phyloP scores from a whole-genome alignment of 2,329 filamentous ascomycete species.

The Scedosporium boydii region DNA sequence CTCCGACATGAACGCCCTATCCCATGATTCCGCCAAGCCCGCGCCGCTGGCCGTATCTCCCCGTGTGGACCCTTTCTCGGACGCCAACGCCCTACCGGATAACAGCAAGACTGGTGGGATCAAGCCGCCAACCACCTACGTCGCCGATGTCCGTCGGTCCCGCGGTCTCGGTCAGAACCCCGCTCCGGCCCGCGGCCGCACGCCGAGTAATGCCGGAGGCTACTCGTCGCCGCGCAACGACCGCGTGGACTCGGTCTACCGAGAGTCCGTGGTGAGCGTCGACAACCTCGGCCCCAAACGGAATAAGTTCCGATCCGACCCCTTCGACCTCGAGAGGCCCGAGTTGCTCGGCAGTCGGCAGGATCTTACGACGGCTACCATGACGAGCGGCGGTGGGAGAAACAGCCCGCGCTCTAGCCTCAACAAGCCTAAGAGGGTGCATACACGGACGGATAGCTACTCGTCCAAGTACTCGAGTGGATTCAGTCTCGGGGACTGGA shows the following conservation, averaged over 20 bases:
- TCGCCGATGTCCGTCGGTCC: slow-evolving; percentile 37
- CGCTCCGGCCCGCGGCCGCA: slow-evolving; percentile 12
- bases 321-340: slow-evolving; percentile 52
- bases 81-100: slow-evolving; percentile 31
- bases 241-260: slow-evolving; percentile 29
- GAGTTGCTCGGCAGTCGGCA: slow-evolving; percentile 28
- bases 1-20: slow-evolving; percentile 34
- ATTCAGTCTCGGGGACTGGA: slow-evolving; percentile 33
- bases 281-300: slow-evolving; percentile 35
- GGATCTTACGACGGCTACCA: slow-evolving; percentile 21
- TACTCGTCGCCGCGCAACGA: no score
- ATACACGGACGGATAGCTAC: slow-evolving; percentile 28
- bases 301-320: slow-evolving; percentile 53
- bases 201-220: slow-evolving; percentile 15
- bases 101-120: slow-evolving; percentile 6
- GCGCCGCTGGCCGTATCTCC: slow-evolving; percentile 22
- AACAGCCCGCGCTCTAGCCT: slow-evolving; percentile 7
- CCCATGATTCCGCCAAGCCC: slow-evolving; percentile 28
- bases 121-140: slow-evolving; percentile 30
- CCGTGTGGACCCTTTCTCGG: slow-evolving; percentile 33
- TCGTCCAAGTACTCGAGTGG: slow-evolving; percentile 36
- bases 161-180: slow-evolving; percentile 33
- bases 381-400: slow-evolving; percentile 16
- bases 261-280: slow-evolving; percentile 28
- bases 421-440: slow-evolving; percentile 15